Conservation (phyloP, 2,329 filamentous ascomycete genomes). For the Trichoderma citrinoviride region DNA sequence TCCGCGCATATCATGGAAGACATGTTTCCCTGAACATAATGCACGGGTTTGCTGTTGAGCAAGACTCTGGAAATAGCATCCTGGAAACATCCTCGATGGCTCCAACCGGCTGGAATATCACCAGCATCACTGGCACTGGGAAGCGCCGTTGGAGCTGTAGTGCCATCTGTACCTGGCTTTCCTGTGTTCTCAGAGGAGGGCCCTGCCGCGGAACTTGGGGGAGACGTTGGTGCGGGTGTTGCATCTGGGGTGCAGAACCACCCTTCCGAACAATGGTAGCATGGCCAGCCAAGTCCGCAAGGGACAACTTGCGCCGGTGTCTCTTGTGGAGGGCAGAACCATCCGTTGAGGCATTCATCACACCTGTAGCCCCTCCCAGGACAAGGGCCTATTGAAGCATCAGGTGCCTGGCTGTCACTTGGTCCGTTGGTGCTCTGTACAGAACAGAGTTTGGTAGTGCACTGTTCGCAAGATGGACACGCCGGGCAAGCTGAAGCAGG, state of each 20-base stretch:
- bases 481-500: conserved; percentile 20
- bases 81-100: conserved; percentile 35
- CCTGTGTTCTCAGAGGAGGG: not conserved
- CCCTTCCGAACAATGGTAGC: conserved; percentile 33
- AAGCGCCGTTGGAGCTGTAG: not conserved
- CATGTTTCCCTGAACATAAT: conserved; percentile 39
- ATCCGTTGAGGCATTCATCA: conserved; percentile 32
- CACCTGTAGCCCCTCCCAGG: conserved; percentile 31
- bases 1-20: conserved; percentile 49
- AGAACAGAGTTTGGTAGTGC: conserved; percentile 3
- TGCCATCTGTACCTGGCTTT: not conserved
- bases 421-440: not conserved
- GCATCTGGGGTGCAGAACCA: conserved; percentile 30
- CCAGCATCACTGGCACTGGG: not conserved
- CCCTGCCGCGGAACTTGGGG: not conserved
- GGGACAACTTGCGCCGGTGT: conserved; percentile 32
- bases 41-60: conserved; percentile 27
- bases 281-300: conserved; percentile 35
- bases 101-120: conserved; percentile 26
- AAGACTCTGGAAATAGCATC: conserved; percentile 29
- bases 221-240: not conserved
- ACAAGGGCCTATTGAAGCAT: conserved; percentile 25
- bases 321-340: conserved; percentile 35
- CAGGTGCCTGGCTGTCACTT: conserved; percentile 3
- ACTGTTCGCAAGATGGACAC: conserved; percentile 26